Base-by-base conservation (phyloP, 371 early-diverging fungal species). In the Mortierella sp. region DNA sequence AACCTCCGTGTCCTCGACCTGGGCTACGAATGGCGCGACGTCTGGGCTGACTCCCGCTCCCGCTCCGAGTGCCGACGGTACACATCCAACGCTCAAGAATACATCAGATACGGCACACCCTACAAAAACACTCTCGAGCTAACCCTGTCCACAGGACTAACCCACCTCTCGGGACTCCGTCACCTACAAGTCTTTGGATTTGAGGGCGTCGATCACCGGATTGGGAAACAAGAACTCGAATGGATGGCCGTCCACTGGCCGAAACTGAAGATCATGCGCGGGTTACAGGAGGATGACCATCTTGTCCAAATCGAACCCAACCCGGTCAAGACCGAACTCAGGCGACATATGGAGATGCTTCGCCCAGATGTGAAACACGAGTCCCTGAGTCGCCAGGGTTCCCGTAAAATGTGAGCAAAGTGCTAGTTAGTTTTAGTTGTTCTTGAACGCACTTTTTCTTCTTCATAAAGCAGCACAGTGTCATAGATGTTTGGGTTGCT, bases 231-330 rank as follows among this genome's bases (percentile, higher is more conserved):
- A 32, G 77, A 76, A 54, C 48, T 76, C 2, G 49, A 71, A 21
- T 76, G 77, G 77, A 76, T 76, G 70, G 56, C 56, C 1, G 29
- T 7, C 18, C 10, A 56, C 48, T 76, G 77, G 77, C 77, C 77
- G 0, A 55, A 55, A 44, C 14, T 76, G 60, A 32, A 49, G 51
- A 21, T 54, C 48, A 72, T 77, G 56, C n/a, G 29, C 14, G 76
- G 76, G 11, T 41, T 76, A n/a, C 21, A 51, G 63, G 63, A 38
- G 58, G 71, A 46, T 24, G 71, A 43, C 10, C 49, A 38, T 29
- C 32, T 27, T 18, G 51, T 27, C 4, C 14, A 21, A 14, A 63
- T 63, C 14, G 56, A 76, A n/a, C 68, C 44, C 14, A 54, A 75
- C n/a, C 24, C 18, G 29, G 35, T 27, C 48, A 75, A 75, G 68